Evolutionary conservation across 306 rosid species (phyloP).

Genomic region (Dryas alaskensis): DNA sequence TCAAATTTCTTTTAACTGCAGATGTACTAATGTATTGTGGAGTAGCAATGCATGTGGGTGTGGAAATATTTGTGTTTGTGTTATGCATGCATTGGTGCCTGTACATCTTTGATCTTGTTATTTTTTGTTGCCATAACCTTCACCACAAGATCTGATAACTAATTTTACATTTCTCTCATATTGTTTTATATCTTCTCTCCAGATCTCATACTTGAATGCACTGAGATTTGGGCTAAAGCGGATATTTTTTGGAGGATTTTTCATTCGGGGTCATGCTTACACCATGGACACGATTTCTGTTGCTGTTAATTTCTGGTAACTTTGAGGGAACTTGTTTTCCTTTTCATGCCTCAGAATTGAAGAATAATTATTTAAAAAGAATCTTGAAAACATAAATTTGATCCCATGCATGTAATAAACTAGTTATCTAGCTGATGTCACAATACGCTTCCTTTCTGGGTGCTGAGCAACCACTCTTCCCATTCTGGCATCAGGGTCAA

Average conservation of each 20-base stretch:
- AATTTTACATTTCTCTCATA: not conserved
- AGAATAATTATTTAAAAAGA: not conserved
- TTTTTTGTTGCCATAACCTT: not conserved
- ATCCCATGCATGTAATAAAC: not conserved
- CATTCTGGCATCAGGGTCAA: not conserved
- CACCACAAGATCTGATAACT: not conserved
- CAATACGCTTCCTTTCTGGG: not conserved
- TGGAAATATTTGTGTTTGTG: not conserved
- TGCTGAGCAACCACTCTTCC: not conserved
- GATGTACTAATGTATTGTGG: not conserved
- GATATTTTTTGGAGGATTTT: conserved; percentile 91
- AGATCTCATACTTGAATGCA: conserved; percentile 92
- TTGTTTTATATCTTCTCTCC: conserved; percentile 20
- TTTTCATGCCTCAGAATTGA: not conserved
- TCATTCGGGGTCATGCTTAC: conserved; percentile 76
- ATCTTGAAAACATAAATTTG: not conserved
- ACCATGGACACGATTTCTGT: conserved; percentile 96
- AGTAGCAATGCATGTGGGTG: not conserved
- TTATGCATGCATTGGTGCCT: not conserved
- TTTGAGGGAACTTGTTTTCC: not conserved
- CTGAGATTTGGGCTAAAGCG: conserved; percentile 92
- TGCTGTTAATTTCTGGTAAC: conserved; percentile 90
- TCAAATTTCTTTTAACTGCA: not conserved
- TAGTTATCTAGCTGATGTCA: not conserved
- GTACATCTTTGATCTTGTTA: not conserved